Evolutionary conservation across 2,329 filamentous ascomycete genomes (phyloP).

Genomic region (Botrytis fragariae): DNA sequence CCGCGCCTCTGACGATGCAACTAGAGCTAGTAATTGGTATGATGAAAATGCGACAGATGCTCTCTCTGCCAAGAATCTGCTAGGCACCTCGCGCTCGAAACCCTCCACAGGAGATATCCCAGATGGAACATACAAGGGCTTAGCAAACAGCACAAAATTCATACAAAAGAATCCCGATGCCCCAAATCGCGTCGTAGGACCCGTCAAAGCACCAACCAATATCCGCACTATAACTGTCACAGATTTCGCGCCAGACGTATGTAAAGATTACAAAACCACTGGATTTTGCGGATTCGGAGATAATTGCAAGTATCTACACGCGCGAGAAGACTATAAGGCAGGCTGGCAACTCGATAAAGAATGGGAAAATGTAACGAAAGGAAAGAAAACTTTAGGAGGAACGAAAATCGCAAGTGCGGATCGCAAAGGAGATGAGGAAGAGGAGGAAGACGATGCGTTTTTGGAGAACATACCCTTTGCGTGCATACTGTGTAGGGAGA

Average conservation of each 20-base stretch:
- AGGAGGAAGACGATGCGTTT: constrained; percentile 42
- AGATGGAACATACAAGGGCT: constrained; percentile 74
- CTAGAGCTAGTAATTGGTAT: constrained; percentile 86
- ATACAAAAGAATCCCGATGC: constrained; percentile 80
- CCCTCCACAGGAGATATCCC: constrained; percentile 35
- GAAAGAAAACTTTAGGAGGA: constrained; percentile 59
- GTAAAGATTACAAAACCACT: constrained; percentile 89
- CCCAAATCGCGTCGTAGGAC: constrained; percentile 68
- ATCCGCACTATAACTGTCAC: constrained; percentile 86
- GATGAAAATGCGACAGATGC: constrained; percentile 60
- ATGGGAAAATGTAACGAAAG: constrained; percentile 83
- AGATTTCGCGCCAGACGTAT: constrained; percentile 89
- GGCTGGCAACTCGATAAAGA: constrained; percentile 95
- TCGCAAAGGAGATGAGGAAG: constrained; percentile 38
- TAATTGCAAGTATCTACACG: constrained; percentile 78
- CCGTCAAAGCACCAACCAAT: constrained; percentile 84
- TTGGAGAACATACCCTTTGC: constrained; percentile 40
- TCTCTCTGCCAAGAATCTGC: constrained; percentile 49
- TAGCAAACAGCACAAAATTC: constrained; percentile 67
- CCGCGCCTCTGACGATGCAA: constrained; percentile 76
- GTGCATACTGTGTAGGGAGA: constrained; percentile 40
- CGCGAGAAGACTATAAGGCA: constrained; percentile 76
- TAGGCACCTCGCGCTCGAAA: constrained; percentile 53
- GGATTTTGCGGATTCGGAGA: constrained; percentile 47
- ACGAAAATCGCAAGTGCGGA: constrained; percentile 44